Percentiles rank a stretch among this genome's conserved stretches.
phyloP scores from a whole-genome alignment of 306 rosid genomes.

The Rosa lucieae region DNA sequence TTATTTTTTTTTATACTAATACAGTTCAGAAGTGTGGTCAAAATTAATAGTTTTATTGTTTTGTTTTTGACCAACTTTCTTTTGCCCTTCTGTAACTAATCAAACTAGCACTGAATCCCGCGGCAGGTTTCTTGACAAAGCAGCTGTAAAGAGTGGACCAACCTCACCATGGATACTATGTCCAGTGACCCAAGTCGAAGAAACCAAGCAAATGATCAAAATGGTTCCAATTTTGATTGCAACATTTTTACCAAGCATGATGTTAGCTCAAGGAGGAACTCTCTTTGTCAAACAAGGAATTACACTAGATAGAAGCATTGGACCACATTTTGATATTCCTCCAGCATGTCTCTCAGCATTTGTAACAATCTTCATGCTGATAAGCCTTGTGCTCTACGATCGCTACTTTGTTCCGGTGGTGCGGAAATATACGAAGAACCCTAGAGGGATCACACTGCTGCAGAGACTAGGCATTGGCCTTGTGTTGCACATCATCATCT shows the following conservation, averaged over 20 bases:
- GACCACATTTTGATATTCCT: conserved; percentile 61
- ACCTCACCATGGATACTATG: conserved; percentile 60
- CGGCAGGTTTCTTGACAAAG: conserved; percentile 75
- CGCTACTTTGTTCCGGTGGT: conserved; percentile 48
- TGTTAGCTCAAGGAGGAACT: conserved; percentile 42
- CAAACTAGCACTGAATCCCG: background rate
- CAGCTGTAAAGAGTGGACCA: conserved; percentile 44
- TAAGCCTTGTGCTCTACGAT: conserved; percentile 57
- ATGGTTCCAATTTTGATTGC: conserved; percentile 63
- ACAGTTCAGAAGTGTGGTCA: no score
- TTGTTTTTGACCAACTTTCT: background rate
- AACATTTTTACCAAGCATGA: conserved; percentile 58
- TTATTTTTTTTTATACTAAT: no score
- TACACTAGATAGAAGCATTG: conserved; percentile 56
- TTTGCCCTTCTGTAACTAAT: background rate
- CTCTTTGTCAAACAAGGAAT: conserved; percentile 69
- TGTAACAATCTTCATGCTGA: conserved; percentile 58
- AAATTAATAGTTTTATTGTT: background rate
- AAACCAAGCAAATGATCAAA: conserved; percentile 82
- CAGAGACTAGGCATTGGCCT: conserved; percentile 79
- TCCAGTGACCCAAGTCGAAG: conserved; percentile 83
- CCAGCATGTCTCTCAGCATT: conserved; percentile 56
- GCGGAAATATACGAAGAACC: conserved; percentile 59
- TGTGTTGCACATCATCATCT: conserved; percentile 41
- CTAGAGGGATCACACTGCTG: conserved; percentile 80